Evolutionary conservation across 805 yeast species (phyloP).

Genomic region (Candida berthetii): DNA sequence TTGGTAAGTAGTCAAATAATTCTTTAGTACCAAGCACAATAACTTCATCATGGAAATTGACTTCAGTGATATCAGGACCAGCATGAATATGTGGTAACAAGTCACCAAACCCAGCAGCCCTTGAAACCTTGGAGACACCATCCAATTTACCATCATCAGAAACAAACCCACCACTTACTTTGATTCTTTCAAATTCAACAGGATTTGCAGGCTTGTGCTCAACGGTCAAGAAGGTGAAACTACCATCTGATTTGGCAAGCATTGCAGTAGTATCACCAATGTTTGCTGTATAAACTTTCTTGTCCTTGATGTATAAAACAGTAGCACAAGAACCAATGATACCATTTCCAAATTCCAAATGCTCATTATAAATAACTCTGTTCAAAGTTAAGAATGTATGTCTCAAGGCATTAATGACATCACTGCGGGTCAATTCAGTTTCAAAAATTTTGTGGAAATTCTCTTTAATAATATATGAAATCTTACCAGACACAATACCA

Average conservation of each 20-base stretch:
- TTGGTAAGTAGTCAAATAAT: slow-evolving; percentile 79
- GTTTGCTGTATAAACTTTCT: slow-evolving; percentile 71
- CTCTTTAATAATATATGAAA: slow-evolving; percentile 69
- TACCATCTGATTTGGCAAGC: slow-evolving; percentile 76
- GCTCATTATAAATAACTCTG: slow-evolving; percentile 55
- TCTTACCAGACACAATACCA: slow-evolving; percentile 62
- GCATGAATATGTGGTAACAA: slow-evolving; percentile 84
- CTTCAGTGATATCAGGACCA: slow-evolving; percentile 70
- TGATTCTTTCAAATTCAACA: slow-evolving; percentile 75
- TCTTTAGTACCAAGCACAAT: slow-evolving; percentile 78
- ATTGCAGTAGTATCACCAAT: slow-evolving; percentile 88
- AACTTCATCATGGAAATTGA: slow-evolving; percentile 70
- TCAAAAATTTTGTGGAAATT: slow-evolving; percentile 62
- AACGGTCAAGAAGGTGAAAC: slow-evolving; percentile 61
- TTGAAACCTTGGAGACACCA: slow-evolving; percentile 73
- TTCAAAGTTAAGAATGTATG: slow-evolving; percentile 76
- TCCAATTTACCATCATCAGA: slow-evolving; percentile 80
- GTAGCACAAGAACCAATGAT: slow-evolving; percentile 83
- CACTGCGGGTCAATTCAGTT: slow-evolving; percentile 49
- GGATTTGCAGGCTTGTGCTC: slow-evolving; percentile 81
- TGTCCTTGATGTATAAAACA: slow-evolving; percentile 69
- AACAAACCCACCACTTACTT: slow-evolving; percentile 90
- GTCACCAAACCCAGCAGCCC: slow-evolving; percentile 89
- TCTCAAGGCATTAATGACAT: slow-evolving; percentile 70
- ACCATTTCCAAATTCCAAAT: slow-evolving; percentile 59